These are phyloP conservation scores for Exophiala spinifera DNA, from an alignment of 2,329 filamentous ascomycete species.

Conservation along the genomic window DNA sequence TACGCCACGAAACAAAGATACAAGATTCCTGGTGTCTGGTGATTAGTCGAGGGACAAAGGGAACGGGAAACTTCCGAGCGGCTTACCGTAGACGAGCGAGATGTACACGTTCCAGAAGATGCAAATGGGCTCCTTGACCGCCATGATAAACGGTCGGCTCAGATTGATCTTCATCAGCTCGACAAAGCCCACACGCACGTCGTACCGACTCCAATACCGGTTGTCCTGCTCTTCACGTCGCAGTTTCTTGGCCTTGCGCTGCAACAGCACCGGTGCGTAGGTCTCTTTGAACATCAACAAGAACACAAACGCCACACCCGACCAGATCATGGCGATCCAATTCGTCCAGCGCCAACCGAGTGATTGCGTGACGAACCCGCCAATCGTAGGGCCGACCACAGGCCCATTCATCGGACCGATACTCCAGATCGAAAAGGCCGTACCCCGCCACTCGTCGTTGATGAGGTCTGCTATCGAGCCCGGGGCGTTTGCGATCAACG, in stretches of 20 bases:
- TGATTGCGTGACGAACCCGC: constrained; percentile 68
- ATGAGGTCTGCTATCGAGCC: constrained; percentile 81
- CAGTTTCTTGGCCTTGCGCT: constrained; percentile 60
- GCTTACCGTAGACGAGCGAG: constrained; percentile 70
- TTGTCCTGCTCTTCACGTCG: constrained; percentile 68
- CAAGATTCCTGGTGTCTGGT: constrained; percentile 56
- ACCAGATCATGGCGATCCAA: constrained; percentile 74
- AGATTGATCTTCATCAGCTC: constrained; percentile 72
- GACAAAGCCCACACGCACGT: constrained; percentile 63
- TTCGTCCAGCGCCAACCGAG: constrained; percentile 87
- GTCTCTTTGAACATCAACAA: constrained; percentile 68
- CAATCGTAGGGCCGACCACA: constrained; percentile 66
- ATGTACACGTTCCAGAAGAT: constrained; percentile 72
- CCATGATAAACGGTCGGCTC: constrained; percentile 72
- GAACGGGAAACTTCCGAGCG: neutral
- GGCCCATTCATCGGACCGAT: constrained; percentile 81
- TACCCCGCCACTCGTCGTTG: constrained; percentile 72
- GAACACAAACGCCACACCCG: constrained; percentile 58
- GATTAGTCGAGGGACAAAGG: neutral
- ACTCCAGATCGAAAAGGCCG: constrained; percentile 80
- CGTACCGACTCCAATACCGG: constrained; percentile 77
- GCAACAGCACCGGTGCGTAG: constrained; percentile 69
- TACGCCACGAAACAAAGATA: constrained; percentile 91
- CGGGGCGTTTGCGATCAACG: constrained; percentile 78
- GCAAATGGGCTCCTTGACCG: constrained; percentile 80